Conservation (phyloP, 2,329 filamentous ascomycete genomes). For the Leptographium procerum region DNA sequence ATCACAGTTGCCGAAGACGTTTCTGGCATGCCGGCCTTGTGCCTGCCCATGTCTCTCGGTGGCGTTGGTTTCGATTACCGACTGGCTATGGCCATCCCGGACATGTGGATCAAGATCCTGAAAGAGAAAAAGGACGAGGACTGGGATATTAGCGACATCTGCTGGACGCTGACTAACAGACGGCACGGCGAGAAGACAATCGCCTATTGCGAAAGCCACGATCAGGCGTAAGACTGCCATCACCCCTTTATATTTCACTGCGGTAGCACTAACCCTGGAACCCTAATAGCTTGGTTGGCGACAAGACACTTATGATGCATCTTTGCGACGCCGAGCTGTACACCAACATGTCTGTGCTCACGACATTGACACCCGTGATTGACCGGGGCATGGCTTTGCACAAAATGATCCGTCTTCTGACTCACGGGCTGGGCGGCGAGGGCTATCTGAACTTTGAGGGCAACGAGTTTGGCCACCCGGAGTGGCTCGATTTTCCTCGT, state of each 20-base stretch:
- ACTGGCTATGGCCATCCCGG: constrained; percentile 92
- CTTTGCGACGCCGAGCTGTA: constrained; percentile 96
- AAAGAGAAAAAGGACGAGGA: constrained; percentile 87
- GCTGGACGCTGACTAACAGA: constrained; percentile 81
- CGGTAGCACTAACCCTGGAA: neutral
- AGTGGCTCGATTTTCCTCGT: constrained; percentile 97
- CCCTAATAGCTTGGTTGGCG: constrained; percentile 71
- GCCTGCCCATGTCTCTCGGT: constrained; percentile 71
- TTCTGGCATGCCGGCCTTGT: constrained; percentile 96
- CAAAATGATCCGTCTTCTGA: constrained; percentile 94
- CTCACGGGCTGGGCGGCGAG: constrained; percentile 83
- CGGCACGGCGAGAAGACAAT: constrained; percentile 97
- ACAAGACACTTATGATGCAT: constrained; percentile 97
- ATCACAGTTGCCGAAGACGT: constrained; percentile 97
- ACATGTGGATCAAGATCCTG: constrained; percentile 98
- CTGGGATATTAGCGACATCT: constrained; percentile 81
- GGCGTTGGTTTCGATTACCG: constrained; percentile 96
- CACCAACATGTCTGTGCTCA: constrained; percentile 86
- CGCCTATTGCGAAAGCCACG: constrained; percentile 92
- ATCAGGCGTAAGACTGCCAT: constrained; percentile 68
- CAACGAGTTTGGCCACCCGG: constrained; percentile 96
- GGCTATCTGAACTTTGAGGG: constrained; percentile 98
- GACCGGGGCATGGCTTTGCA: constrained; percentile 85
- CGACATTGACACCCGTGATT: constrained; percentile 76
- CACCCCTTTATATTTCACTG: neutral